Conservation (phyloP, 768 basidiomycete genomes). For the Lanmaoa rubissima region DNA sequence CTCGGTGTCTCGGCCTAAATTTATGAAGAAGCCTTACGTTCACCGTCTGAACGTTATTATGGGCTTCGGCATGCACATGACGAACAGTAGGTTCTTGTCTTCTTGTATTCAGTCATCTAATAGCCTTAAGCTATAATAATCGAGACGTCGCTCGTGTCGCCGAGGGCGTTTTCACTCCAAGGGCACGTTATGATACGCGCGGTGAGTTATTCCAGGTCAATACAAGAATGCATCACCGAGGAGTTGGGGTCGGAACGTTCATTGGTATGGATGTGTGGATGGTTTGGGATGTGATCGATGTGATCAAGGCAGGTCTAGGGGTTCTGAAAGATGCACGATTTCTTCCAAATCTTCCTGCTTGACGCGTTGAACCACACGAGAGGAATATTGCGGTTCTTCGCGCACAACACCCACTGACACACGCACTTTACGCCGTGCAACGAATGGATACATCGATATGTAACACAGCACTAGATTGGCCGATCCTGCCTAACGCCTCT, state of each 20-base stretch:
- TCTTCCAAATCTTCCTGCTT: no score
- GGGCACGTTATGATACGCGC: not conserved
- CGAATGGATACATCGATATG: no score
- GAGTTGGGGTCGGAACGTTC: not conserved
- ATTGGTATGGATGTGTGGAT: not conserved
- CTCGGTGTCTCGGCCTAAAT: not conserved
- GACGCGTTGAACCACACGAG: no score
- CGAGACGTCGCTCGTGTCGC: not conserved
- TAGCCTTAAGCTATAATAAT: not conserved
- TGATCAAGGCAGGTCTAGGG: no score
- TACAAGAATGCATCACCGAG: not conserved
- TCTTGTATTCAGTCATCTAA: not conserved
- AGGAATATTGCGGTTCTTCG: no score
- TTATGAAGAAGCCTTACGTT: no score
- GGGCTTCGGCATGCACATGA: not conserved
- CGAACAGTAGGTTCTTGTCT: not conserved
- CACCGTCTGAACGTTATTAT: no score
- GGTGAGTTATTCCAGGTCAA: not conserved
- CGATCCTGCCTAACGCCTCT: no score
- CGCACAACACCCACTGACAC: no score
- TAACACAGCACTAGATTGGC: no score
- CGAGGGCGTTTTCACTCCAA: not conserved
- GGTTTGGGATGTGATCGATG: not conserved
- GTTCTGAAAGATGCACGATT: not conserved
- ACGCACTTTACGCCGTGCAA: no score